A percentile compares a stretch with the other conserved stretches of the same genome.
Conservation (phyloP, 805 yeast species). For the Ogataea polymorpha region DNA sequence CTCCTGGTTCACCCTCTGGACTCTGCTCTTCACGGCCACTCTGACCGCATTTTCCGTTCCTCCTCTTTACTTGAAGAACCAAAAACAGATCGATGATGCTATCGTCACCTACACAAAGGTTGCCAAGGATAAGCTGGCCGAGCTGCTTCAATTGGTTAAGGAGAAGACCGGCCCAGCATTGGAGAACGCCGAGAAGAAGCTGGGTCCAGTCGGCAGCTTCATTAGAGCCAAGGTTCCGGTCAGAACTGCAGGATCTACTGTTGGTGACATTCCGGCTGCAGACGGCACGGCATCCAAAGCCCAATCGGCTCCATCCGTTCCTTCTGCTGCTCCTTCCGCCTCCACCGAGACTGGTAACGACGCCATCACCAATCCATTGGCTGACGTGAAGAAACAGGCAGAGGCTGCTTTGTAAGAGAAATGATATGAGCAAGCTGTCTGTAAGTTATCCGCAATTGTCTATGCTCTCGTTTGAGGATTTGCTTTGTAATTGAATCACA, state of each 20-base stretch:
- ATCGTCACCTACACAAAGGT: constrained; percentile 44
- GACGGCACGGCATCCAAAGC: constrained; percentile 6
- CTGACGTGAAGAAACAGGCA: constrained; percentile 5
- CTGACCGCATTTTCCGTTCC: constrained; percentile 73
- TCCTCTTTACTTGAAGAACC: constrained; percentile 65
- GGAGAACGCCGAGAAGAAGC: constrained; percentile 51
- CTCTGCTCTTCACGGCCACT: constrained; percentile 55
- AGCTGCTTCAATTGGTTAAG: constrained; percentile 37
- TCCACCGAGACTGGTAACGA: constrained; percentile 6
- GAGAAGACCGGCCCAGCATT: constrained; percentile 54
- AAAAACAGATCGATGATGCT: constrained; percentile 71
- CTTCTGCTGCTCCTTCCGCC: constrained; percentile 2
- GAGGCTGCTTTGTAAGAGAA: constrained; percentile 12
- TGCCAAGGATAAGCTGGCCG: constrained; percentile 50
- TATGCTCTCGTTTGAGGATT: no score
- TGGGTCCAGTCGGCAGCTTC: constrained; percentile 65
- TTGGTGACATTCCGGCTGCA: constrained; percentile 35
- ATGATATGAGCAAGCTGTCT: no score
- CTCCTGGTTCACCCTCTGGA: constrained; percentile 70
- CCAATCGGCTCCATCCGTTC: constrained; percentile 10
- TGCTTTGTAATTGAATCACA: neutral
- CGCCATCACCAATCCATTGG: constrained; percentile 13
- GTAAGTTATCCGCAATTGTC: no score
- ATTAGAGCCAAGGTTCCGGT: constrained; percentile 54
- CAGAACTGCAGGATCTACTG: constrained; percentile 73